Evolutionary conservation across 352 stramenopile genomes (phyloP), one percentile per base, ranked within the genome.

Genomic region (Elongisporangium undulatum): DNA sequence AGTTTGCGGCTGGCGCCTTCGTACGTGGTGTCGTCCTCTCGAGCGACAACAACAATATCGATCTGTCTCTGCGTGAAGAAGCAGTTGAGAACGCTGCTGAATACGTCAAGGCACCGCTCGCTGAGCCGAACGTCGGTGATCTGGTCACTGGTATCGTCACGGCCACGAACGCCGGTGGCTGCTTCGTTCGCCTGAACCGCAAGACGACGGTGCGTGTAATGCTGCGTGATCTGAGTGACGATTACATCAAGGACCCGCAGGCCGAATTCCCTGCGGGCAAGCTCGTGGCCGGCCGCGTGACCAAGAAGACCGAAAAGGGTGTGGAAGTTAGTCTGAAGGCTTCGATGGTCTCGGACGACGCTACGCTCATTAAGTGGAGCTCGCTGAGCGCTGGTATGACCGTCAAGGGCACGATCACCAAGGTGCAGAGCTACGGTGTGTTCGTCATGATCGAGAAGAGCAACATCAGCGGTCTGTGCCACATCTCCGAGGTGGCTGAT

Each of bases 371-470:
- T 38, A 89, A 84, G 61, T 95, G 92, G 71, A 87, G 91, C 64
- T 90, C 98, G 58, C 79, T 99, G 39, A 74, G 89, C 60, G 76
- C 93, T 24, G 92, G 92, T 22, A 70, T 87, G 34, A 98, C 94
- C 29, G 89, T 98, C 58, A 98, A 96, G 70, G 96, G 92, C 58
- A 97, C 91, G 58, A 95, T 99, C 66, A 97, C 91, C 16, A 96
- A 97, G 65, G 81, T 99, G 21, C 93, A 98, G 67, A 67, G 79
- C 26, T 99, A 99, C 66, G 96, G 96, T 50, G 95, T 98, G 19
- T 99, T 99, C 67, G 92, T 98, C 56, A 89, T 92, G 59, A 90
- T 99, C 49, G 92, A 98, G 61, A 95, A 97, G 69, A 98, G 90
- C 68, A 96, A 94, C 48, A 88, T 99, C 38, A 98, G 85, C 69